These are phyloP conservation scores for Globisporangium cederbergense DNA, from an alignment of 352 stramenopile genomes.

Conservation along the genomic window DNA sequence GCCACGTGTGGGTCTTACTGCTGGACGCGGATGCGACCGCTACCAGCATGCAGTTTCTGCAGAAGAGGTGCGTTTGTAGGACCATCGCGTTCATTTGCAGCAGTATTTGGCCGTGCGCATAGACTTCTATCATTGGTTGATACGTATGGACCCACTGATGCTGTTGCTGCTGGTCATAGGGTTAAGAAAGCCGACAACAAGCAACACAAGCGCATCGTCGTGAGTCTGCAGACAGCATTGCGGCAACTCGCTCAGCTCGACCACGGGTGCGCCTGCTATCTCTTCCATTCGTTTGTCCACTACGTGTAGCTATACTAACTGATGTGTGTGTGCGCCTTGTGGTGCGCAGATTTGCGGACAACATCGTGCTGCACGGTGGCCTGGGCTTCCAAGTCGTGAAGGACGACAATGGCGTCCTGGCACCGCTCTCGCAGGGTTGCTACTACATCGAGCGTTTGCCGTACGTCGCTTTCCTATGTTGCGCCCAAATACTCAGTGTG, in stretches of 20 bases:
- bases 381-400: constrained; percentile 67
- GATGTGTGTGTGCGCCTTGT: neutral
- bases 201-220: constrained; percentile 42
- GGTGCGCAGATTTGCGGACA: constrained; percentile 47
- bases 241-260: constrained; percentile 57
- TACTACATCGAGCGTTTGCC: constrained; percentile 77
- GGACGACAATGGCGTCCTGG: constrained; percentile 41
- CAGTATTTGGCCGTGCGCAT: too few species aligned
- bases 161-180: neutral
- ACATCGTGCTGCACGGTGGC: constrained; percentile 65
- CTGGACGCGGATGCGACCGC: constrained; percentile 45
- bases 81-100: too few species aligned
- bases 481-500: too few species aligned
- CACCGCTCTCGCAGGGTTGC: constrained; percentile 60
- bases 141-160: neutral
- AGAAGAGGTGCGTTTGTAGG: constrained; percentile 30
- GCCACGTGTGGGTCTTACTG: constrained; percentile 59
- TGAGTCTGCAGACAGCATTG: constrained; percentile 63
- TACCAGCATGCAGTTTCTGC: constrained; percentile 34
- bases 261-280: constrained; percentile 26
- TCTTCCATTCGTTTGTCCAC: too few species aligned
- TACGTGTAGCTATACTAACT: too few species aligned
- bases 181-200: constrained; percentile 26
- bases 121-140: neutral
- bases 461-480: constrained; percentile 20